Percentiles rank a stretch among this genome's conserved stretches.
Conservation (phyloP, 495 filamentous ascomycete species). For the Astrocystis sublimbata region DNA sequence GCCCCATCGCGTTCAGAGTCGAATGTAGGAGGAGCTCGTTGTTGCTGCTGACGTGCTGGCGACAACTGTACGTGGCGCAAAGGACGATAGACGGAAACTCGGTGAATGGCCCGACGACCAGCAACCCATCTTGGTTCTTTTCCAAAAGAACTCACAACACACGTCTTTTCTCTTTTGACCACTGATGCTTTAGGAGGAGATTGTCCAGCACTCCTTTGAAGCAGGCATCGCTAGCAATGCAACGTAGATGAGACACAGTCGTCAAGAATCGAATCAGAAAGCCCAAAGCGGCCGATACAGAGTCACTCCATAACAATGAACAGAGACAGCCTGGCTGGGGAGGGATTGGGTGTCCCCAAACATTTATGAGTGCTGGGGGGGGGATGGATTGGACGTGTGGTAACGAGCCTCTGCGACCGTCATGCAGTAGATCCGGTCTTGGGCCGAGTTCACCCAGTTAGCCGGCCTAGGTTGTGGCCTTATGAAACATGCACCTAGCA, state of each 20-base stretch:
- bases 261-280: conserved; percentile 29
- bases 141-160: no score
- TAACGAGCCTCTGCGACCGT: conserved; percentile 11
- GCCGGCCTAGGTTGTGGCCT: conserved; percentile 8
- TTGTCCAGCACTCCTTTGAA: conserved; percentile 21
- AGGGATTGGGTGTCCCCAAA: conserved; percentile 1
- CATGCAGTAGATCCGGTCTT: conserved; percentile 15
- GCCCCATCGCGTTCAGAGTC: conserved; percentile 25
- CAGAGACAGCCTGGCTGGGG: conserved; percentile 6
- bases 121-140: conserved; percentile 16
- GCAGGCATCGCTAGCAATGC: conserved; percentile 39
- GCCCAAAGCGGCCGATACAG: conserved; percentile 15
- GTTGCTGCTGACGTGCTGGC: background rate
- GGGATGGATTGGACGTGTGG: conserved; percentile 7
- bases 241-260: conserved; percentile 26
- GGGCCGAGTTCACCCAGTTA: conserved; percentile 4
- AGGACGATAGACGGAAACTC: background rate
- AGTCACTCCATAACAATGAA: conserved; percentile 22
- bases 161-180: conserved; percentile 15
- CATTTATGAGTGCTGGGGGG: conserved; percentile 10
- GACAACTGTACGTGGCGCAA: background rate
- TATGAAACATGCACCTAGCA: conserved; percentile 19
- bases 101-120: conserved; percentile 25
- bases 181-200: conserved; percentile 16
- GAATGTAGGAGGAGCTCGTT: conserved; percentile 1